Conservation (phyloP, 805 yeast species). For the Wickerhamomyces rabaulensis region DNA sequence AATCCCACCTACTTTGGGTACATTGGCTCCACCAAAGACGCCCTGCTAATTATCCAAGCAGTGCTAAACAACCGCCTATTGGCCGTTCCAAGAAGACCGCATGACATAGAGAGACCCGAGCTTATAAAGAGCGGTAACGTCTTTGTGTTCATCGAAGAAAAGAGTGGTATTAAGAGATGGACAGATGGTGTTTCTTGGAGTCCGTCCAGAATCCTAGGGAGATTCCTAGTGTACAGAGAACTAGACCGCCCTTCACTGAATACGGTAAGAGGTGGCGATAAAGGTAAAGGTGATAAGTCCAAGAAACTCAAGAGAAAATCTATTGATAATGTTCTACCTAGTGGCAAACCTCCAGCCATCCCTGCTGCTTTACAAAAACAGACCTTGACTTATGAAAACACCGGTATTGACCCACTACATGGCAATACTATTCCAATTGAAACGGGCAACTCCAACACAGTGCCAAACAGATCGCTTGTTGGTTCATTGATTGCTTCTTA, state of each 20-base stretch:
- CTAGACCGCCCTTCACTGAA: slow-evolving; percentile 38
- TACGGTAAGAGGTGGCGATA: slow-evolving; percentile 35
- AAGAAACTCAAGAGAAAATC: slow-evolving; percentile 8
- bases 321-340: slow-evolving; percentile 1
- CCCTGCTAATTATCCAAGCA: slow-evolving; percentile 77
- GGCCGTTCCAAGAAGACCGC: slow-evolving; percentile 73
- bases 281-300: slow-evolving; percentile 2
- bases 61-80: slow-evolving; percentile 54
- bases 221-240: slow-evolving; percentile 81
- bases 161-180: slow-evolving; percentile 87
- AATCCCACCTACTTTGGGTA: slow-evolving; percentile 39
- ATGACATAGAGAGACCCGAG: slow-evolving; percentile 63
- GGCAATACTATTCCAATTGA: background rate
- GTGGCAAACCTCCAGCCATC: background rate
- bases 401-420: background rate
- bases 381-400: background rate
- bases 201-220: slow-evolving; percentile 81
- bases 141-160: slow-evolving; percentile 80
- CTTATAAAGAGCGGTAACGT: slow-evolving; percentile 74
- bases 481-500: slow-evolving; percentile 57
- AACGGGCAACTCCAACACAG: slow-evolving; percentile 5
- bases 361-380: slow-evolving; percentile 8
- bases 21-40: slow-evolving; percentile 79
- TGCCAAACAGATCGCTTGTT: slow-evolving; percentile 35
- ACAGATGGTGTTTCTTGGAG: slow-evolving; percentile 96